Evolutionary conservation across 768 basidiomycete genomes (phyloP).

Genomic region (Pleurotus eryngii): DNA sequence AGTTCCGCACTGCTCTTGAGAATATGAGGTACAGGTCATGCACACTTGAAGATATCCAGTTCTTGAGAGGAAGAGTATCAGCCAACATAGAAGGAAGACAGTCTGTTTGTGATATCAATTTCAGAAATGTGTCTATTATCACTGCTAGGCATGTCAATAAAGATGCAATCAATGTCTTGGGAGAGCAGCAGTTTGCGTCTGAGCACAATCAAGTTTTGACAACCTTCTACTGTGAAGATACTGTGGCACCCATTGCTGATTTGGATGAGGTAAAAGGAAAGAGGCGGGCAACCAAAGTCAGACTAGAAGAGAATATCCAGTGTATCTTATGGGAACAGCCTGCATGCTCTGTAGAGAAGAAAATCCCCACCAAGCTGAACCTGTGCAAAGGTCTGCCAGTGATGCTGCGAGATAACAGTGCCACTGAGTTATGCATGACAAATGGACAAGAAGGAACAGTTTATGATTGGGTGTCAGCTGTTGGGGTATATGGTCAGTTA

Average conservation of each 20-base stretch:
- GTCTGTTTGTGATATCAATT: conserved; percentile 11
- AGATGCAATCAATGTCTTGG: conserved; percentile 28
- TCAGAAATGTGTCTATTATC: conserved; percentile 30
- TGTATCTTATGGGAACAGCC: background rate
- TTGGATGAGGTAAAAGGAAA: background rate
- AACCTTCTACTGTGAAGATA: conserved; percentile 27
- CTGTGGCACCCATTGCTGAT: background rate
- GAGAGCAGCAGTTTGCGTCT: conserved; percentile 24
- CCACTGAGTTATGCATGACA: conserved; percentile 25
- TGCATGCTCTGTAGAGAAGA: conserved; percentile 7
- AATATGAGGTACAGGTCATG: conserved; percentile 25
- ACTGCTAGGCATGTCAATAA: conserved; percentile 24
- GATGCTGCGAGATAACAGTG: conserved; percentile 26
- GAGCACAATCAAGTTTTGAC: conserved; percentile 21
- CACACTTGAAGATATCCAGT: conserved; percentile 21
- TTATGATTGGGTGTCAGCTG: conserved; percentile 2
- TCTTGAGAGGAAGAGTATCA: conserved; percentile 12
- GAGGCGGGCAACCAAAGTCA: background rate
- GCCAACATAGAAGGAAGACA: background rate
- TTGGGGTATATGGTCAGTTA: background rate
- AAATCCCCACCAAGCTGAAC: conserved; percentile 24
- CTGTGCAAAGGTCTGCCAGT: conserved; percentile 31
- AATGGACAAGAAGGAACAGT: conserved; percentile 11
- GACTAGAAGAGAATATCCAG: background rate
- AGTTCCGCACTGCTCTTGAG: conserved; percentile 23